Percentiles rank a stretch among this genome's conserved stretches.
Evolutionary conservation across 2,329 filamentous ascomycete genomes (phyloP).

Genomic region (Saccharata proteae): DNA sequence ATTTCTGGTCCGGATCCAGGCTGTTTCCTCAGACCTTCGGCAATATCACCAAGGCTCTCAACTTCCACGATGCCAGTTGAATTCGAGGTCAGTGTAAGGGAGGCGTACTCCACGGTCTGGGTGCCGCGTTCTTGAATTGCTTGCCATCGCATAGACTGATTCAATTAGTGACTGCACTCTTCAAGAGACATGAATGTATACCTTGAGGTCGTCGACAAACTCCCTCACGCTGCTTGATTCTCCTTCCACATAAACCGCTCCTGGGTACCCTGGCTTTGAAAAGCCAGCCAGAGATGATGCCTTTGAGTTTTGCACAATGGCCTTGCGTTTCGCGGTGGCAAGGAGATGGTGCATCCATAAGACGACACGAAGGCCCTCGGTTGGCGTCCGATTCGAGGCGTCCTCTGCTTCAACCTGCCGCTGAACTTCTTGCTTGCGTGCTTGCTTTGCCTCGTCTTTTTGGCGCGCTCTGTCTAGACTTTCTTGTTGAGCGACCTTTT

Average conservation of each 20-base stretch:
- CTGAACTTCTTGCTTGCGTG: no score
- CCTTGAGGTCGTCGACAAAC: conserved; percentile 9
- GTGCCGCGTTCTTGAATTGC: conserved; percentile 6
- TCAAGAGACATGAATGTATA: not conserved
- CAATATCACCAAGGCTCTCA: conserved; percentile 6
- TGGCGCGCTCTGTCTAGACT: no score
- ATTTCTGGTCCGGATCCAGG: not conserved
- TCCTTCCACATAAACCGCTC: conserved; percentile 7
- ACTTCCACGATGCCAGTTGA: conserved; percentile 3
- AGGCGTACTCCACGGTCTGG: not conserved
- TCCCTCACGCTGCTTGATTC: conserved; percentile 2
- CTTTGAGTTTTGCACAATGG: conserved; percentile 3
- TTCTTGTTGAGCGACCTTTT: not conserved
- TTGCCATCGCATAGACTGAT: conserved; percentile 7
- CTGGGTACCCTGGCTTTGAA: conserved; percentile 8
- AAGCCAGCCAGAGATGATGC: conserved; percentile 4
- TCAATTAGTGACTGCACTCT: not conserved
- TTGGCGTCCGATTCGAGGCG: no score
- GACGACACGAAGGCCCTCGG: conserved; percentile 5
- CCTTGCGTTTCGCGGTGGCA: conserved; percentile 5
- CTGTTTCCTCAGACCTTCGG: conserved; percentile 1
- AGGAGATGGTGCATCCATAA: conserved; percentile 8
- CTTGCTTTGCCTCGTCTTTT: no score
- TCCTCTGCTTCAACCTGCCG: no score
- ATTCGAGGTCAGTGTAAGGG: no score